Evolutionary conservation across 805 yeast species (phyloP).

Genomic region (Saccharomycopsis selenospora): DNA sequence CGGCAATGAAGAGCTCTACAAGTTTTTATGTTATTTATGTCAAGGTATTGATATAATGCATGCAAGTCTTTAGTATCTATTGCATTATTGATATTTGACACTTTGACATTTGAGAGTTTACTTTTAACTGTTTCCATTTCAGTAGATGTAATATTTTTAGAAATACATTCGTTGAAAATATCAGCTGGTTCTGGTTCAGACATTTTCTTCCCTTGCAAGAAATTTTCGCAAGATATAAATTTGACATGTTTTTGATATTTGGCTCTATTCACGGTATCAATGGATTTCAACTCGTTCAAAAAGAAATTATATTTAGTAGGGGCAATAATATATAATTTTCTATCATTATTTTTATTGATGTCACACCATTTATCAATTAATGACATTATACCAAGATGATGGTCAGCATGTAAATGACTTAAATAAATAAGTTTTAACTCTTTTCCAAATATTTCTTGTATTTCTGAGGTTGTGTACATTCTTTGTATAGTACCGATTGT

Average conservation of each 20-base stretch:
- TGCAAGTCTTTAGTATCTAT: slow-evolving; percentile 24
- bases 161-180: background rate
- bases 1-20: slow-evolving; percentile 82
- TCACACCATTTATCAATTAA: slow-evolving; percentile 60
- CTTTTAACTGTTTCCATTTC: background rate
- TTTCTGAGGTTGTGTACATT: slow-evolving; percentile 43
- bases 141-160: background rate
- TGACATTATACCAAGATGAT: slow-evolving; percentile 77
- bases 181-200: background rate
- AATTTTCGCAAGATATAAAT: slow-evolving; percentile 56
- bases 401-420: slow-evolving; percentile 96
- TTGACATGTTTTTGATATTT: slow-evolving; percentile 32
- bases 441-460: slow-evolving; percentile 35
- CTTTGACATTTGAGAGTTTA: slow-evolving; percentile 24
- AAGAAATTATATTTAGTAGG: slow-evolving; percentile 73
- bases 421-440: slow-evolving; percentile 64
- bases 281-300: slow-evolving; percentile 56
- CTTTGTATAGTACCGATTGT: slow-evolving; percentile 69
- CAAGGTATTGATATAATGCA: slow-evolving; percentile 35
- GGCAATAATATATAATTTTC: slow-evolving; percentile 48
- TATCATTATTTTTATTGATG: slow-evolving; percentile 32
- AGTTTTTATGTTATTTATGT: slow-evolving; percentile 41
- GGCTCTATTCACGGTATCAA: slow-evolving; percentile 32
- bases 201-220: slow-evolving; percentile 33
- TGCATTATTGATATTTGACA: slow-evolving; percentile 19